Base-by-base conservation (phyloP, 2,329 filamentous ascomycete species). In the Amphichorda felina region DNA sequence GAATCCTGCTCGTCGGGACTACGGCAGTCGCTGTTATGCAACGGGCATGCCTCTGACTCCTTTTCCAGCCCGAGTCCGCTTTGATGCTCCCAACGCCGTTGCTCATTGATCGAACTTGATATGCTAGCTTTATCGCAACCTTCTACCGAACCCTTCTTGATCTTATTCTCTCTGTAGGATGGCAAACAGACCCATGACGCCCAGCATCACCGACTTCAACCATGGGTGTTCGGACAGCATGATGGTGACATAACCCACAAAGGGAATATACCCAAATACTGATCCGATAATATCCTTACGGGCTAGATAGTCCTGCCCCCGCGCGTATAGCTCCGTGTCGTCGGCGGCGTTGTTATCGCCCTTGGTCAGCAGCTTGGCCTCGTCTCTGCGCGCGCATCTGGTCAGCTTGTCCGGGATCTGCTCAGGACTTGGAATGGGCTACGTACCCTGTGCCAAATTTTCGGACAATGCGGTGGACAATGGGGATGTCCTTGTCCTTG, bases 221-320 rank as follows among this genome's bases (percentile, higher is more conserved):
- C 89, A 96, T 5, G 91, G 91, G 55, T 98, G 80, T 57, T 98
- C 91, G 43, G 84, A 91, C 42, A 98, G 67, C 58, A 96, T 67
- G 48, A 98, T 98, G 2, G 91, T 98, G 31, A 96, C 88, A 53
- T 96, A 96, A 45, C 91, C 91, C 11, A 96, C 87, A 50, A 91
- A 93, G 0, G 91, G 91, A 38, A 96, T 79, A 56, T 93, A 98
- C 26, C 75, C 91, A 9, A 91, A 68, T 6, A 96, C 91, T 46
- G 83, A 94, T 31, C 91, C 91, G 38, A 98, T 85, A 38, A 98
- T 88, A 53, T 96, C 89, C 53, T 82, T 73, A 40, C 91, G 75
- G 54, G 82, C 79, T 31, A 98, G 69, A 55, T 85, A 94, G 52
- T 85, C 83, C 61, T 98, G 89, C 14, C 82, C 85, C 27, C 68